Base-by-base conservation (phyloP, 2,329 filamentous ascomycete genomes). In the Trichoderma koningii region DNA sequence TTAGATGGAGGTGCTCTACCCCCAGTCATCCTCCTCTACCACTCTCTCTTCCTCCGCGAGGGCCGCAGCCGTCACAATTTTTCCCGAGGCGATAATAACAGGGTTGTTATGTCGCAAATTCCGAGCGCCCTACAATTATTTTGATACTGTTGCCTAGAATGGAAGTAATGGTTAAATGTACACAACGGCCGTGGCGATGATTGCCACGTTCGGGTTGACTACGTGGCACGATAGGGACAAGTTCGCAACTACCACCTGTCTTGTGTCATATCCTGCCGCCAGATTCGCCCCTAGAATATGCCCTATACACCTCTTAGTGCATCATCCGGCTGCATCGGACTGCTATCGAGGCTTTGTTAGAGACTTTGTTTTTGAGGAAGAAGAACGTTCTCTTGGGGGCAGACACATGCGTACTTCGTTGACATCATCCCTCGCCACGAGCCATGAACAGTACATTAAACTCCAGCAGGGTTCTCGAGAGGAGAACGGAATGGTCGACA, bases 1-100 rank as follows among this genome's bases (percentile, higher is more conserved):
- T 41, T 42, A 61, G 23, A 17, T 38, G 50, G 57, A 42, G 59
- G 51, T 45, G 51, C n/a, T 23, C 34, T 19, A 48, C 47, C 44
- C 19, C 21, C 30, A 26, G 19, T 21, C 28, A 30, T 17, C 48
- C 17, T 48, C 5, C 14, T 41, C 19, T 5, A 14, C 34, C 6
- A 28, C 26, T 5, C 30, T 50, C 59, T 19, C 34, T 38, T 62
- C 26, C 42, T 17, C 38, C 17, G 17, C 17, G 17, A 6, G 17
- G 23, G n/a, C 38, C 38, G 23, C 23, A 41, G 21, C 38, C 21
- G 14, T 42, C 38, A 47, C 48, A 17, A 28, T 19, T 19, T 12
- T 12, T 10, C 34, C 34, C n/a, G 45, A 21, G 5, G n/a, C 41
- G n/a, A 62, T 30, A 19, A 23, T 23, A n/a, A n/a, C 59, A 34